Evolutionary conservation across 139 green algal genomes (phyloP).

Genomic region (Ulvella scutata): DNA sequence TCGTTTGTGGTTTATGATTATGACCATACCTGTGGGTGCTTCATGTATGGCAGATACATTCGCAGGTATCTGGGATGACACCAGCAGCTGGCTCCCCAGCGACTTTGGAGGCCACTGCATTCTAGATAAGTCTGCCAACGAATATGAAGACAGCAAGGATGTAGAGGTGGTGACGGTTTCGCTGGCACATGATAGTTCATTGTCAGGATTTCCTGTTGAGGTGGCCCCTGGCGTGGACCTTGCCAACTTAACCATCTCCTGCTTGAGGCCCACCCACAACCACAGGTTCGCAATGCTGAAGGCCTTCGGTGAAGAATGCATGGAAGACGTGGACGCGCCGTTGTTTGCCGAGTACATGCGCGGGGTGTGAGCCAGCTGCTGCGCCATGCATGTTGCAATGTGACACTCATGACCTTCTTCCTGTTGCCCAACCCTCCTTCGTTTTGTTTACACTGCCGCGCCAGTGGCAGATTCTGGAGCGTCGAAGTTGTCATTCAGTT

Average conservation of each 20-base stretch:
- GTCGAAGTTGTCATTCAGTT: no score
- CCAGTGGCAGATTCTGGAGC: no score
- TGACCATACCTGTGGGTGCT: neutral
- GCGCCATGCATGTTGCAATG: no score
- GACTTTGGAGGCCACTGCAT: neutral
- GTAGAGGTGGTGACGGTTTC: neutral
- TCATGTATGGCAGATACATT: neutral
- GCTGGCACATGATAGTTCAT: neutral
- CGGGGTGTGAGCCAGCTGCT: no score
- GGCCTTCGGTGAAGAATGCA: neutral
- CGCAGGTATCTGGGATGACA: neutral
- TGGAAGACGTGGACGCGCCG: neutral
- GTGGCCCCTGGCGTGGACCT: neutral
- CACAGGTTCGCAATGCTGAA: neutral
- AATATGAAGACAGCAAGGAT: neutral
- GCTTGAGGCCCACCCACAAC: neutral
- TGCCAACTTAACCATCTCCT: neutral
- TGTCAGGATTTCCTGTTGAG: neutral
- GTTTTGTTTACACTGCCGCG: no score
- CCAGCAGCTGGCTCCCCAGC: neutral
- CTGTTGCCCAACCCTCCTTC: no score
- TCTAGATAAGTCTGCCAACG: neutral
- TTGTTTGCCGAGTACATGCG: neutral
- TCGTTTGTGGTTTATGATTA: no score
- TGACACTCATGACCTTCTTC: no score